Conservation (phyloP, 2,329 filamentous ascomycete genomes). For the Plenodomus biglobosus region DNA sequence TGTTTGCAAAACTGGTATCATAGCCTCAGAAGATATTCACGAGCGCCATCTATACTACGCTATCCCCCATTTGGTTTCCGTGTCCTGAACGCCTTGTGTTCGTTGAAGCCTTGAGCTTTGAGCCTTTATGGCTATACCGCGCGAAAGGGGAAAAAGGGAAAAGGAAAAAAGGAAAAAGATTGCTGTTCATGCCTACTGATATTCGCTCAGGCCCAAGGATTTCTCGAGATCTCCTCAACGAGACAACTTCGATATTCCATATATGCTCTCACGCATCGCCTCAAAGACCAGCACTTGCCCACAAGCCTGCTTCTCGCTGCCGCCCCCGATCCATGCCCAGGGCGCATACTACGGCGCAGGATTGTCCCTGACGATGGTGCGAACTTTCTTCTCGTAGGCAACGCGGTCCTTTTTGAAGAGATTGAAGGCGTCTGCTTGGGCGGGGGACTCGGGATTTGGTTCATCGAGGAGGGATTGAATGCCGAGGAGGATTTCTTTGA, state of each 20-base stretch:
- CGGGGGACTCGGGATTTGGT: slow-evolving; percentile 94
- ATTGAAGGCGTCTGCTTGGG: slow-evolving; percentile 96
- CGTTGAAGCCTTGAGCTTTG: neutral
- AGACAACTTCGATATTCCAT: neutral
- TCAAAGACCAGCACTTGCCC: neutral
- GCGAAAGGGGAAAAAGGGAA: neutral
- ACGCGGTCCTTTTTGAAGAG: slow-evolving; percentile 86
- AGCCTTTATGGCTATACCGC: neutral
- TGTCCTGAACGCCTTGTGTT: neutral
- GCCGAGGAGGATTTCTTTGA: slow-evolving; percentile 94
- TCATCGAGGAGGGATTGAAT: slow-evolving; percentile 96
- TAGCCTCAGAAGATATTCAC: no score
- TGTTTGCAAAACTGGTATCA: no score
- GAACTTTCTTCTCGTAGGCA: slow-evolving; percentile 88
- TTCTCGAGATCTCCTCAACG: neutral
- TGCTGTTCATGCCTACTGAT: neutral
- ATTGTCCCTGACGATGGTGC: slow-evolving; percentile 85
- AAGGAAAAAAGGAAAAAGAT: neutral
- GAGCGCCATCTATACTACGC: no score
- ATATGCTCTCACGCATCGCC: neutral
- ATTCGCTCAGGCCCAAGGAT: neutral
- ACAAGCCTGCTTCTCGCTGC: neutral
- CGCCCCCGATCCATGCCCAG: neutral
- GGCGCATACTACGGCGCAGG: slow-evolving; percentile 62
- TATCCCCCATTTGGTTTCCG: neutral